These are phyloP conservation scores for Spinellus fusiger DNA, from an alignment of 192 early-diverging fungal genomes.

Conservation along the genomic window DNA sequence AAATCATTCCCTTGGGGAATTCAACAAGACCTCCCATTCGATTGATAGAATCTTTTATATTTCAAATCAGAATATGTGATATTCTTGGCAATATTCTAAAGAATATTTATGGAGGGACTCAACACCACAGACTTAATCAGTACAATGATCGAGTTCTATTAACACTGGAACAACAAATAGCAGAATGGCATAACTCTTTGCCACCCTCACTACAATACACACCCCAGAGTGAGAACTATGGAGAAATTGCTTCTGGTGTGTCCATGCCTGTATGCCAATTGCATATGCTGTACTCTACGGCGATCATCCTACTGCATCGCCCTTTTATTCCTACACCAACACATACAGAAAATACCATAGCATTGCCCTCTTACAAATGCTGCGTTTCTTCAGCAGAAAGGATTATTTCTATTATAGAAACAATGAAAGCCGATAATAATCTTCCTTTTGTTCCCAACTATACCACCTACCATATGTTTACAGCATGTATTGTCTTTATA, in stretches of 20 bases:
- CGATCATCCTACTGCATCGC: constrained; percentile 49
- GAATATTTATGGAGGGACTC: constrained; percentile 44
- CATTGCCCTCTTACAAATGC: constrained; percentile 25
- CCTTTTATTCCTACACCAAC: constrained; percentile 40
- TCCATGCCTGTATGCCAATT: constrained; percentile 21
- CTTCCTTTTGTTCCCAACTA: constrained; percentile 19
- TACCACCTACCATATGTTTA: constrained; percentile 24
- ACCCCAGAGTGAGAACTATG: constrained; percentile 21
- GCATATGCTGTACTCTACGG: constrained; percentile 47
- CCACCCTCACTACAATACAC: constrained; percentile 41
- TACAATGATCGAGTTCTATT: constrained; percentile 24
- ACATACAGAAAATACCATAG: constrained; percentile 11
- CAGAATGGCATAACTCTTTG: constrained; percentile 38
- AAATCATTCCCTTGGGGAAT: background rate
- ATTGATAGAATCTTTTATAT: constrained; percentile 28
- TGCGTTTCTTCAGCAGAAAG: constrained; percentile 20
- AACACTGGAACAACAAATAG: constrained; percentile 22
- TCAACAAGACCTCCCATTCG: constrained; percentile 9
- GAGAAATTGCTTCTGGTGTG: constrained; percentile 17
- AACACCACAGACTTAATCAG: constrained; percentile 12
- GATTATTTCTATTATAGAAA: constrained; percentile 25
- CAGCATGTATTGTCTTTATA: constrained; percentile 33
- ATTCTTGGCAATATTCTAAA: constrained; percentile 48
- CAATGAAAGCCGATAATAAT: constrained; percentile 19
- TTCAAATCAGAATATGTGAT: constrained; percentile 39